These are phyloP conservation scores for Lobulomyces angularis DNA, from an alignment of 192 early-diverging fungal species.

Conservation along the genomic window DNA sequence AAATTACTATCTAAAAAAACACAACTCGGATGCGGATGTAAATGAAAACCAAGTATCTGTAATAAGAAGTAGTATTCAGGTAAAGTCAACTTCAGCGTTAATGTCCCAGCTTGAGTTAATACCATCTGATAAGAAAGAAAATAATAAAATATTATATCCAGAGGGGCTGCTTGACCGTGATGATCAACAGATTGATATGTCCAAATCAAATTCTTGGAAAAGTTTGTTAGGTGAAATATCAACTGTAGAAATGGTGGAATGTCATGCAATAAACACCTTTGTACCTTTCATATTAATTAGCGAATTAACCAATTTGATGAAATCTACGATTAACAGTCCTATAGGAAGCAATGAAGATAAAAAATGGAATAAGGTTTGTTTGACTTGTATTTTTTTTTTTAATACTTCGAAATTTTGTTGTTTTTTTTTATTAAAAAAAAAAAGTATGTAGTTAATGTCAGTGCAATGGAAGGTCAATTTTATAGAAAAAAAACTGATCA, in stretches of 20 bases:
- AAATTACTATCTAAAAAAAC: background rate
- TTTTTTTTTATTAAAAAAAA: too few relatives aligned
- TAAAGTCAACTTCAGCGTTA: constrained; percentile 18
- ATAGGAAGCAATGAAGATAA: constrained; percentile 9
- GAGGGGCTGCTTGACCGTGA: constrained; percentile 34
- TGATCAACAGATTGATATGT: constrained; percentile 41
- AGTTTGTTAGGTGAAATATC: constrained; percentile 32
- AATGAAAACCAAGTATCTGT: background rate
- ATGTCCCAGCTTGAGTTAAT: constrained; percentile 32
- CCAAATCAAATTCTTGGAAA: constrained; percentile 34
- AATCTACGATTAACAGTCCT: constrained; percentile 1
- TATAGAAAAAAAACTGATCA: constrained; percentile 33
- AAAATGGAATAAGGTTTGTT: constrained; percentile 17
- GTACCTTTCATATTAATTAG: constrained; percentile 41
- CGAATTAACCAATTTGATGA: constrained; percentile 37
- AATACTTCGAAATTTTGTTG: too few relatives aligned
- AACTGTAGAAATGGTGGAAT: constrained; percentile 44
- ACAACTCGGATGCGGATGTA: background rate
- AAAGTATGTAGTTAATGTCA: constrained; percentile 43
- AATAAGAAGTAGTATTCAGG: constrained; percentile 1
- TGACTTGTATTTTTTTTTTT: constrained; percentile 5
- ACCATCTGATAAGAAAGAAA: constrained; percentile 7
- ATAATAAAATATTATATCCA: constrained; percentile 19
- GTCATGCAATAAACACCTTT: constrained; percentile 46
- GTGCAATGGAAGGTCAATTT: constrained; percentile 49